phyloP scores from a whole-genome alignment of 441 rosid genomes.

The Populus tomentosa region DNA sequence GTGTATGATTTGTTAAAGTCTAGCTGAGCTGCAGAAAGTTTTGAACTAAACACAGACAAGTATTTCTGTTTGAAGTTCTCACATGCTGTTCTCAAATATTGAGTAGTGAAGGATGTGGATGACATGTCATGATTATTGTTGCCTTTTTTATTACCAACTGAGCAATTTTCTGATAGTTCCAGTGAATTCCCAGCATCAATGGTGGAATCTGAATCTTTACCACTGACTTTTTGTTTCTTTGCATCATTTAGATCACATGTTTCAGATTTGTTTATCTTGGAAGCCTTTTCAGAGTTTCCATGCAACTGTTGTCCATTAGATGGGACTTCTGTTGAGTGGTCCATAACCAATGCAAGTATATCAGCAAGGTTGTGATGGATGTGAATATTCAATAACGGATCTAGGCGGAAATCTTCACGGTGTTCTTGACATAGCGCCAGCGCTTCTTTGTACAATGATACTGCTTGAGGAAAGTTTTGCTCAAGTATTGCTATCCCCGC shows the following conservation, averaged over 20 bases:
- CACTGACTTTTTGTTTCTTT: conserved; percentile 47
- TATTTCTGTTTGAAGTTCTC: conserved; percentile 70
- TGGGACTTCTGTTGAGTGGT: conserved; percentile 29
- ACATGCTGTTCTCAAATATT: conserved; percentile 43
- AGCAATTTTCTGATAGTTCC: conserved; percentile 23
- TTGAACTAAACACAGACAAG: conserved; percentile 58
- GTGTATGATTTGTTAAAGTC: conserved; percentile 62
- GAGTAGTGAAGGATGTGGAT: conserved; percentile 27
- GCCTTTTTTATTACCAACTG: conserved; percentile 21
- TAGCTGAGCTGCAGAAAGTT: conserved; percentile 59
- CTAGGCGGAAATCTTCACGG: conserved; percentile 83
- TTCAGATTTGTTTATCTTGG: conserved; percentile 32
- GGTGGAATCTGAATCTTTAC: conserved; percentile 25
- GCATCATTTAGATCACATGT: conserved; percentile 30
- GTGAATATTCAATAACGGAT: conserved; percentile 88
- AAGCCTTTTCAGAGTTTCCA: conserved; percentile 34
- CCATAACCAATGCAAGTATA: conserved; percentile 48
- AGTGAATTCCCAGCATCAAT: conserved; percentile 22
- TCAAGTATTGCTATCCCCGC: conserved; percentile 89
- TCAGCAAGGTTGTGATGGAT: conserved; percentile 88
- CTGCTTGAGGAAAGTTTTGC: conserved; percentile 62
- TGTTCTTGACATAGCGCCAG: conserved; percentile 62
- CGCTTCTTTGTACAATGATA: conserved; percentile 75
- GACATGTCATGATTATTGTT: conserved; percentile 27
- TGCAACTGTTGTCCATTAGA: conserved; percentile 26